Evolutionary conservation across 1,284 basidiomycete species (phyloP).

Genomic region (Prillingera fragicola): DNA sequence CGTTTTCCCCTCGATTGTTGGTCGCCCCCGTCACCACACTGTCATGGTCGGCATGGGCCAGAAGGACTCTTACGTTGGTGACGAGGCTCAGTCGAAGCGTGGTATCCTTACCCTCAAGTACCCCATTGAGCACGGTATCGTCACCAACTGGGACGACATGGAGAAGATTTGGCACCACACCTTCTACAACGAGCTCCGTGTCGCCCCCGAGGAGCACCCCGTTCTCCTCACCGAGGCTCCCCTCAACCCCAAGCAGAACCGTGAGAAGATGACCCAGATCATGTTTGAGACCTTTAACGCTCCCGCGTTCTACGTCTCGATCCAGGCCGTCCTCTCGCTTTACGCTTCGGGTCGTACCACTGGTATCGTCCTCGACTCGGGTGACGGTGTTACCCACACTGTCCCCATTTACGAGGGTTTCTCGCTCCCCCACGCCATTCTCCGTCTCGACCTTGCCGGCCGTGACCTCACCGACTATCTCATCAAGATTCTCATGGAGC

Average conservation of each 20-base stretch:
- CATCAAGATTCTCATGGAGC: constrained; percentile 88
- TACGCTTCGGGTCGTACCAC: constrained; percentile 89
- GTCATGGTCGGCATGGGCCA: constrained; percentile 86
- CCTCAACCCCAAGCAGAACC: constrained; percentile 89
- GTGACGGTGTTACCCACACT: constrained; percentile 89
- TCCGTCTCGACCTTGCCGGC: constrained; percentile 89
- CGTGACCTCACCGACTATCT: constrained; percentile 91
- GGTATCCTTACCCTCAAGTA: constrained; percentile 90
- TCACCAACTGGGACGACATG: constrained; percentile 97
- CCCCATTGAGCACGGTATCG: constrained; percentile 67
- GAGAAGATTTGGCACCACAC: constrained; percentile 94
- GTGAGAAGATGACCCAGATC: constrained; percentile 96
- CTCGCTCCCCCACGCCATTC: constrained; percentile 88
- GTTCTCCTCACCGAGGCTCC: constrained; percentile 91
- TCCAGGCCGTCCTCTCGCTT: constrained; percentile 86
- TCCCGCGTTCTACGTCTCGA: constrained; percentile 87
- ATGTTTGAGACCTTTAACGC: constrained; percentile 97
- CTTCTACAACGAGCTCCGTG: constrained; percentile 82
- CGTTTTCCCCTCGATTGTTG: constrained; percentile 80
- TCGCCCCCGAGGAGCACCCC: constrained; percentile 76
- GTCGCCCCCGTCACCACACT: constrained; percentile 85
- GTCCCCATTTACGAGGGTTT: constrained; percentile 96
- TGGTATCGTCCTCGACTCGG: constrained; percentile 89
- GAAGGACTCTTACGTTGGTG: constrained; percentile 83
- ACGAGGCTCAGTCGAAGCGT: constrained; percentile 92